These are phyloP conservation scores for Hydnomerulius pinastri DNA, from an alignment of 768 basidiomycete species.

Conservation along the genomic window DNA sequence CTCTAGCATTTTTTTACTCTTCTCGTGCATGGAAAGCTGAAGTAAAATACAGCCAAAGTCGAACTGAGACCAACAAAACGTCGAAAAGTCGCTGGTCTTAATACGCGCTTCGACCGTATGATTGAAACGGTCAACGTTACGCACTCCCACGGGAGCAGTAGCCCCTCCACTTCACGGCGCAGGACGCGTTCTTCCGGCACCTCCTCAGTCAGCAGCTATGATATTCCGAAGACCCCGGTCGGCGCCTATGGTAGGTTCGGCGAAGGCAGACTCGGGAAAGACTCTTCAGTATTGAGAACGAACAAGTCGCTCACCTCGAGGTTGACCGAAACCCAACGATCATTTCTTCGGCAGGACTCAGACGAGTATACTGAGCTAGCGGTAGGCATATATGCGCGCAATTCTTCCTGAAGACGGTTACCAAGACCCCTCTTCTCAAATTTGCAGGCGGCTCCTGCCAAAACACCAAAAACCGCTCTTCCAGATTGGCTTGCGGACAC, in stretches of 20 bases:
- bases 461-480: slow-evolving; percentile 33
- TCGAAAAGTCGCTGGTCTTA: slow-evolving; percentile 49
- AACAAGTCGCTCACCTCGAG: slow-evolving; percentile 6
- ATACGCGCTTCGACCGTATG: slow-evolving; percentile 69
- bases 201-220: slow-evolving; percentile 45
- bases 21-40: neutral
- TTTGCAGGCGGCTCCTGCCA: slow-evolving; percentile 18
- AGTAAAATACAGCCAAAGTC: slow-evolving; percentile 6
- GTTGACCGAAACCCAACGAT: neutral
- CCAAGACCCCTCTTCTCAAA: slow-evolving; percentile 11
- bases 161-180: slow-evolving; percentile 26
- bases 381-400: slow-evolving; percentile 35
- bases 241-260: slow-evolving; percentile 40
- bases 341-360: slow-evolving; percentile 4
- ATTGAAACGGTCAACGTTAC: slow-evolving; percentile 55
- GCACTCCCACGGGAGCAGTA: slow-evolving; percentile 22
- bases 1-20: neutral
- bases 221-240: slow-evolving; percentile 42
- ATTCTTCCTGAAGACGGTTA: slow-evolving; percentile 9
- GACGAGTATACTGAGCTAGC: slow-evolving; percentile 8
- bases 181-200: slow-evolving; percentile 44
- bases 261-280: slow-evolving; percentile 37
- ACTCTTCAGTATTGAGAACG: slow-evolving; percentile 48
- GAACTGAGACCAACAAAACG: slow-evolving; percentile 41
- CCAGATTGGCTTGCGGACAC: slow-evolving; percentile 61